Base-by-base conservation (phyloP, 495 filamentous ascomycete genomes). In the Hyaloscypha hepaticicola region DNA sequence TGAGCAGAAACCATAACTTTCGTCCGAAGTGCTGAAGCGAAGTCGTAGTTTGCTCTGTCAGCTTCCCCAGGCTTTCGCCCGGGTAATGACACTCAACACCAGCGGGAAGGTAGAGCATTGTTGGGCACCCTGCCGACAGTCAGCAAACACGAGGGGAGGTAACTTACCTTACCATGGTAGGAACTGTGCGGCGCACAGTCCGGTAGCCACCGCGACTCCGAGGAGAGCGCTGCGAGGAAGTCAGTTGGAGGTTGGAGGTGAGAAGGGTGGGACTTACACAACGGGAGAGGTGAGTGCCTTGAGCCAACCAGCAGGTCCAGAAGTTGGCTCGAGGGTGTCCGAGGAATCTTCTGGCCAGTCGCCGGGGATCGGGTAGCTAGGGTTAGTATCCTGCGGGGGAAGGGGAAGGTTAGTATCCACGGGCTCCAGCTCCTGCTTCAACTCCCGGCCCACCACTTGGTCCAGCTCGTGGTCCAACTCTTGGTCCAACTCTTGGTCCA, bases 1-100 rank as follows among this genome's bases (percentile, higher is more conserved):
- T 19, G 16, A 16, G 4, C 11, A 14, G 4, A 4, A 11, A 3
- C 25, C 21, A 53, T 27, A 53, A 7, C 50, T 16, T 53, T 53
- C 25, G 25, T 25, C 50, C 11, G 50, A 9, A 53, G 7, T 25
- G 25, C 9, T 53, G 21, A 27, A 14, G 25, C n/a, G 21, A 27
- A 14, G 25, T 5, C n/a, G 50, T 24, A 1, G 25, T 16, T 24
- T 53, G 50, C 50, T 26, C 50, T 53, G 50, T 60, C 50, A n/a
- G 58, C 41, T 60, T 60, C 58, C 41, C 45, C 58, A 53, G 22
- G 58, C 58, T 60, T 60, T n/a, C 31, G 38, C 58, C 14, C 33
- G 26, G 45, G 58, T 60, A 60, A 34, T 60, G 41, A 60, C 58
- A 24, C 58, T 26, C 58, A 60, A 48, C 58, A 60, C 58, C 58